These are phyloP conservation scores for Mycena chlorophos DNA, from an alignment of 768 basidiomycete species.

Conservation along the genomic window DNA sequence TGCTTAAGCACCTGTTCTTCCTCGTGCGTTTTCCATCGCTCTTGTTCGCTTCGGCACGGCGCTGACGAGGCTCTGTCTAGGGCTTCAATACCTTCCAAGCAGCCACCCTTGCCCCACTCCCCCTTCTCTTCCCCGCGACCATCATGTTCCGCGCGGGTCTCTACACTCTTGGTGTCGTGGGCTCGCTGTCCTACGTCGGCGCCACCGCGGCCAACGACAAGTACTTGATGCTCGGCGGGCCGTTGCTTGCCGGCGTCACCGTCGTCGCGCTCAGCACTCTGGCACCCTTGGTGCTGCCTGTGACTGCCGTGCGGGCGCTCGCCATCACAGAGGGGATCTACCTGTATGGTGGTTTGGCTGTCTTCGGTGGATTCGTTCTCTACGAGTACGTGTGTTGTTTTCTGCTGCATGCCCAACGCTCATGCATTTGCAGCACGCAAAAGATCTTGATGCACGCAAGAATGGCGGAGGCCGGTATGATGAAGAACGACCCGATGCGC, in stretches of 20 bases:
- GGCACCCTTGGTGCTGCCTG: constrained; percentile 85
- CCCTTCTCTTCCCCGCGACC: constrained; percentile 84
- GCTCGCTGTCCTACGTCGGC: constrained; percentile 82
- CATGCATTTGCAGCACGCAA: constrained; percentile 71
- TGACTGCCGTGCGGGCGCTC: constrained; percentile 70
- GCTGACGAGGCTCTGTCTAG: constrained; percentile 33
- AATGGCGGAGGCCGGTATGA: constrained; percentile 64
- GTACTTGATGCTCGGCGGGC: constrained; percentile 84
- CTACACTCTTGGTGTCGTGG: constrained; percentile 86
- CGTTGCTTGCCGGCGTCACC: constrained; percentile 84
- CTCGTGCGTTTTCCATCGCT: constrained; percentile 46
- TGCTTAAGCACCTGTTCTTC: constrained; percentile 83
- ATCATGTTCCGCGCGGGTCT: constrained; percentile 84
- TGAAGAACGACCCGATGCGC: constrained; percentile 71
- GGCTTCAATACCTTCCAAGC: constrained; percentile 87
- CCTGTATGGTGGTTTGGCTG: constrained; percentile 85
- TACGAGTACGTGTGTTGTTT: constrained; percentile 61
- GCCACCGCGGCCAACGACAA: constrained; percentile 86
- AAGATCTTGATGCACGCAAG: constrained; percentile 80
- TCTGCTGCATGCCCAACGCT: constrained; percentile 5
- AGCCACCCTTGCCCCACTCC: constrained; percentile 83
- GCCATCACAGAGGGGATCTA: constrained; percentile 76
- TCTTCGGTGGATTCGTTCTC: constrained; percentile 84
- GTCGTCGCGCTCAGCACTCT: constrained; percentile 85
- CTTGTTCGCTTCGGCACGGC: not conserved